A percentile compares a stretch with the other conserved stretches of the same genome.
phyloP scores from a whole-genome alignment of 2,329 filamentous ascomycete genomes.

The Stachybotrys elegans region DNA sequence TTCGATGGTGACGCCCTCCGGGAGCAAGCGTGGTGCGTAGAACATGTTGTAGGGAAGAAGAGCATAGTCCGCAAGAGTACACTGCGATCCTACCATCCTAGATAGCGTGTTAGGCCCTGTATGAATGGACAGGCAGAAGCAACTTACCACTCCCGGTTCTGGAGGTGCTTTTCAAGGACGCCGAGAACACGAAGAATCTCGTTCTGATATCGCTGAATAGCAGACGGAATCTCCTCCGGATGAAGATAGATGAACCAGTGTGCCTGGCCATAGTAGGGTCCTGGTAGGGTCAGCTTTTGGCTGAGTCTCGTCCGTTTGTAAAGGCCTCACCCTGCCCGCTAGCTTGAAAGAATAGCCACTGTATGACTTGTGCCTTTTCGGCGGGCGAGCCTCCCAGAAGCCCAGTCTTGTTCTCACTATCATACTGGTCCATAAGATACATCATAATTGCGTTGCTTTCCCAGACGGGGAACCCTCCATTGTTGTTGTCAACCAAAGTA shows the following conservation, averaged over 20 bases:
- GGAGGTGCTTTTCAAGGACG: background rate
- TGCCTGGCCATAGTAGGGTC: constrained; percentile 1
- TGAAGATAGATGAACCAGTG: constrained; percentile 3
- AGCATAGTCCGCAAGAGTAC: constrained; percentile 1
- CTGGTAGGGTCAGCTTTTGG: too few species aligned
- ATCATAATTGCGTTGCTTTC: constrained; percentile 2
- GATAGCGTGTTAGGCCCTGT: background rate
- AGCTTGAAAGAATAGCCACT: constrained; percentile 3
- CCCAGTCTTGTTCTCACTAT: constrained; percentile 1
- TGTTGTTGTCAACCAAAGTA: constrained; percentile 2
- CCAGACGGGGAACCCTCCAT: background rate
- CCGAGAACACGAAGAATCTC: constrained; percentile 1
- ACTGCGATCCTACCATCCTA: constrained; percentile 1
- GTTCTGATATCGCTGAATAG: background rate
- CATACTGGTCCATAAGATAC: constrained; percentile 2
- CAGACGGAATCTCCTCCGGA: constrained; percentile 2
- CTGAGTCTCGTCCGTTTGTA: too few species aligned
- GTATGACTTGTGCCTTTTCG: constrained; percentile 1
- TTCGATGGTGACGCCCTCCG: constrained; percentile 1
- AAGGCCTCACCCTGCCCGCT: background rate
- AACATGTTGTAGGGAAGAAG: constrained; percentile 2
- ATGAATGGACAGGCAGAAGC: background rate
- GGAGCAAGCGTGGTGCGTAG: constrained; percentile 1
- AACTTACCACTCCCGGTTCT: background rate
- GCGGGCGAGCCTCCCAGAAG: background rate